Evolutionary conservation across 2,329 filamentous ascomycete genomes (phyloP).

Genomic region (Neofusicoccum sp.): DNA sequence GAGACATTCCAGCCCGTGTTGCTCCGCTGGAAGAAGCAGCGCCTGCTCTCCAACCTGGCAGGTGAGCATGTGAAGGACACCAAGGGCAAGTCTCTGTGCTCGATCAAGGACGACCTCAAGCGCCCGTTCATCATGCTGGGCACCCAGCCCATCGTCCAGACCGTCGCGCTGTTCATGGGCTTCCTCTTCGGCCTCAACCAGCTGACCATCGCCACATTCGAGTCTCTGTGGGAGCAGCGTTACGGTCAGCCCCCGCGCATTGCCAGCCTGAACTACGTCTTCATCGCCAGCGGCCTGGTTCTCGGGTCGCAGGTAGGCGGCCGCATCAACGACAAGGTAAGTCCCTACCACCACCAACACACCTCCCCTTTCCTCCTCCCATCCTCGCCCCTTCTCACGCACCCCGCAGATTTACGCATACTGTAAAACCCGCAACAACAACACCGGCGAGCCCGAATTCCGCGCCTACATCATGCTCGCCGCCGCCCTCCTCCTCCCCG

Average conservation of each 20-base stretch:
- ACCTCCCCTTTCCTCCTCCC: conserved; percentile 23
- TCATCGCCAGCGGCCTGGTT: conserved; percentile 64
- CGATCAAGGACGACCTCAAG: conserved; percentile 25
- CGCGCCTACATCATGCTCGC: conserved; percentile 55
- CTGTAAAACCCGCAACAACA: conserved; percentile 52
- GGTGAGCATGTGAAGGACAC: not conserved
- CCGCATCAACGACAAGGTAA: conserved; percentile 57
- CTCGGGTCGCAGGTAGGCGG: conserved; percentile 47
- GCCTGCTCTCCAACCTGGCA: conserved; percentile 20
- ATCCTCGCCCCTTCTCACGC: conserved; percentile 42
- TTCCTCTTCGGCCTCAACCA: conserved; percentile 66
- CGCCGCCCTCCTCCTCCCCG: conserved; percentile 55
- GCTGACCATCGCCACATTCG: conserved; percentile 64
- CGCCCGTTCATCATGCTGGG: conserved; percentile 25
- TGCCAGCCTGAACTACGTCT: conserved; percentile 65
- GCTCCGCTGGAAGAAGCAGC: conserved; percentile 48
- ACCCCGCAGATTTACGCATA: conserved; percentile 24
- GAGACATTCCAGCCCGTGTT: conserved; percentile 35
- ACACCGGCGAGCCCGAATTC: conserved; percentile 50
- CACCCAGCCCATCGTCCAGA: conserved; percentile 45
- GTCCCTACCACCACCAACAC: conserved; percentile 29
- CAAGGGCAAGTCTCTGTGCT: conserved; percentile 19
- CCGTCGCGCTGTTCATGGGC: conserved; percentile 63
- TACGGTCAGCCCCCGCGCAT: conserved; percentile 61
- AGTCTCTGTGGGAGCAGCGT: conserved; percentile 56